Base-by-base conservation (phyloP, 495 filamentous ascomycete species). In the Xylaria longipes region DNA sequence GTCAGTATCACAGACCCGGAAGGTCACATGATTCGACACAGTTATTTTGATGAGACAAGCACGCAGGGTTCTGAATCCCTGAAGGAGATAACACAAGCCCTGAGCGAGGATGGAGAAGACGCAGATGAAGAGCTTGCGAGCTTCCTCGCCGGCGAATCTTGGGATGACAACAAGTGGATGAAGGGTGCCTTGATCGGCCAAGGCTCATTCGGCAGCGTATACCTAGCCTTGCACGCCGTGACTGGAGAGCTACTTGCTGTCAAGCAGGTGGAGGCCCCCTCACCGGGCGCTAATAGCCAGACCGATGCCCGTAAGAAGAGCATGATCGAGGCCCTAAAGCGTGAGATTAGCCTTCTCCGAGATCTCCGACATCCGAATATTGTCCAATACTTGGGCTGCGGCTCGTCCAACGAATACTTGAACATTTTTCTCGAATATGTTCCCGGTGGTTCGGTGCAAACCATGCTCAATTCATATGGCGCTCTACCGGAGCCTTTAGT, bases 381-480 rank as follows among this genome's bases (percentile, higher is more conserved):
- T 78, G 96, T 99, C 76, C 97, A 97, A 76, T 99, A 99, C 77
- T 90, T 98, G 45, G 96, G 95, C 54, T 97, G 94, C 60, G 92
- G 93, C 75, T 94, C 94, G 43, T 95, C 97, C 71, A 91, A 94
- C 68, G 88, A 93, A 66, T 92, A 97, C 75, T 89, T 99, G 74
- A 99, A 99, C 84, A 99, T 99, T 91, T 99, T 99, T 90, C 89
- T 99, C 76, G 96, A 99, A 82, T 99, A 99, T 82, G 96, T 99
- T 9, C 94, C 96, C 41, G 96, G 96, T 79, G 96, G 96, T 37
- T 98, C 95, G 17, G 97, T 99, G 43, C 95, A 97, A 48, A 95
- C 93, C 7, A 97, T 99, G 93, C 91, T 99, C 71, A 96, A 97
- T 79, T 96, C 94, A 74, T 99, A 99, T 83, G 97, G 97, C 70